Evolutionary conservation across 345 rosid species (phyloP), one percentile per base, ranked within the genome.

Genomic region (Eucalyptus dawsonii): DNA sequence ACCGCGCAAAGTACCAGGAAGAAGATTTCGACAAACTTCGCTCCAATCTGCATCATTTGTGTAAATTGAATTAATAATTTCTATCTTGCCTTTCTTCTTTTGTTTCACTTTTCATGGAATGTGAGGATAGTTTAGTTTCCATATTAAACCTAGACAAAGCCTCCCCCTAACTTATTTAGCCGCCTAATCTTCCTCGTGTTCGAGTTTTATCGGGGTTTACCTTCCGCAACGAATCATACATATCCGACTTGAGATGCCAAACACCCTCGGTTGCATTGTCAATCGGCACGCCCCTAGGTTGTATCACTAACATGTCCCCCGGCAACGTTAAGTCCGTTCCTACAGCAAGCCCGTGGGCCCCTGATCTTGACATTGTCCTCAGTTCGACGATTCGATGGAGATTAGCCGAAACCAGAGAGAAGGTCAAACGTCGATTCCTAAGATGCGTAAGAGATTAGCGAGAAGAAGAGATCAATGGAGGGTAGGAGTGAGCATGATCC

Each of bases 241-340:
- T 62, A 90, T 95, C 94, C 93, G 95, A 93, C 94, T 91, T 91
- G 42, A 93, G 86, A 37, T 91, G 92, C 34, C 93, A 72, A 31
- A 93, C 94, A 91, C 92, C 92, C 96, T 94, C 93, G 53, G 91
- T 87, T 3, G 96, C 93, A 16, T 94, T 95, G 65, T 89, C 94
- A 9, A 95, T 94, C 14, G 95, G 98, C 89, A 95, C 91, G 92
- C 99, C 96, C 93, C 94, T 96, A 92, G 95, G 94, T 50, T 93
- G 91, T 27, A 95, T 93, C 94, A 89, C 91, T 54, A 93, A 92
- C 94, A 95, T 93, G 50, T 98, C 94, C 89, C 92, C 98, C 1
- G 97, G 95, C 91, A 97, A 89, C 9, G 97, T 56, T 27, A 56
- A 96, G 80, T 96, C 97, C 40, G 94, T 54, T 42, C 2, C 65